Conservation (phyloP, 2,329 filamentous ascomycete genomes). For the Raffaelea deltoideospora region DNA sequence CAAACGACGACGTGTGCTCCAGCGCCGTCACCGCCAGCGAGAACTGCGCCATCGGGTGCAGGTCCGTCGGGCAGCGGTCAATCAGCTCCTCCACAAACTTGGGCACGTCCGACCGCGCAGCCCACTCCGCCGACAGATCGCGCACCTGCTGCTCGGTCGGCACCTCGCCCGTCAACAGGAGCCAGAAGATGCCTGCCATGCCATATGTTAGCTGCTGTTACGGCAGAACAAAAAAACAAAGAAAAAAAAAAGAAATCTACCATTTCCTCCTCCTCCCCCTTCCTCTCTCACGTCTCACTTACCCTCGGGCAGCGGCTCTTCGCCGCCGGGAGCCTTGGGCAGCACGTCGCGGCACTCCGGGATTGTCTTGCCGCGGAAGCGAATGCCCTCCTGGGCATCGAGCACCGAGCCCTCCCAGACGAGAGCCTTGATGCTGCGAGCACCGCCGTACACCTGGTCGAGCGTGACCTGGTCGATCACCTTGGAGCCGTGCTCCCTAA, state of each 20-base stretch:
- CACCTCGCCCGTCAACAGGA: slow-evolving; percentile 94
- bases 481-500: slow-evolving; percentile 84
- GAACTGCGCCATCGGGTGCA: slow-evolving; percentile 99
- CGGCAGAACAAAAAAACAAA: not conserved
- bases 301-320: slow-evolving; percentile 95
- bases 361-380: slow-evolving; percentile 98
- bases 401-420: slow-evolving; percentile 99
- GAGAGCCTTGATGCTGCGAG: slow-evolving; percentile 94
- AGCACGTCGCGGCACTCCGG: slow-evolving; percentile 97
- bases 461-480: slow-evolving; percentile 95
- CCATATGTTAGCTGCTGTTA: too few relatives aligned
- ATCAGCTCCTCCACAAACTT: slow-evolving; percentile 99
- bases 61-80: slow-evolving; percentile 96
- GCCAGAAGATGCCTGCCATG: slow-evolving; percentile 82
- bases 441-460: slow-evolving; percentile 98
- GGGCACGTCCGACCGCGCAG: slow-evolving; percentile 88
- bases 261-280: too few relatives aligned
- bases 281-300: too few relatives aligned
- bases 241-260: too few relatives aligned
- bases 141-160: slow-evolving; percentile 96
- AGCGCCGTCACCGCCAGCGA: slow-evolving; percentile 94
- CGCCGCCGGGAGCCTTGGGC: slow-evolving; percentile 89
- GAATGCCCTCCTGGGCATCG: slow-evolving; percentile 96
- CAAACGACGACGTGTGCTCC: slow-evolving; percentile 94
- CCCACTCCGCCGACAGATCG: slow-evolving; percentile 96